phyloP scores from a whole-genome alignment of 108 stramenopile genomes.

The Nitzschia putrida region DNA sequence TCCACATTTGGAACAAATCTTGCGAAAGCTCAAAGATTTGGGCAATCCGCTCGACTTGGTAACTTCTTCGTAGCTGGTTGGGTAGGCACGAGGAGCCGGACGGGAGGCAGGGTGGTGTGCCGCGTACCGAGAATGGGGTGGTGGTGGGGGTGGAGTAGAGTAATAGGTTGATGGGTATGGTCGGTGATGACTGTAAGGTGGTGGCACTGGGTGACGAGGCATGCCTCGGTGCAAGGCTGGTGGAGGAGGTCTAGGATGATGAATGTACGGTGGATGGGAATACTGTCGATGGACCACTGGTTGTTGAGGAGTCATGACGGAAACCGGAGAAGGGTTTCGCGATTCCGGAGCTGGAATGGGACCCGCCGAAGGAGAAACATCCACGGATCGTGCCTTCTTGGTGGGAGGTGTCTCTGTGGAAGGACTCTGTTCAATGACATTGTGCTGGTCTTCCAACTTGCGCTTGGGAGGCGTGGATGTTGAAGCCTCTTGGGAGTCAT shows the following conservation, averaged over 20 bases:
- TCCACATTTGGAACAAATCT: conserved; percentile 79
- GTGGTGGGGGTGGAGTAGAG: conserved; percentile 3
- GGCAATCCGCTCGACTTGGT: conserved; percentile 52
- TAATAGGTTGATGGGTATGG: conserved; percentile 3
- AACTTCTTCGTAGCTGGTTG: conserved; percentile 36
- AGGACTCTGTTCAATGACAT: no score
- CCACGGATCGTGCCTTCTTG: no score
- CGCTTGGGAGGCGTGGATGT: no score
- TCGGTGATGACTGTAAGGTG: conserved; percentile 7
- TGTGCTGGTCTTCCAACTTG: no score
- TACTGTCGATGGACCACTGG: background rate
- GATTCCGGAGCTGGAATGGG: conserved; percentile 10
- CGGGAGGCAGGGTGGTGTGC: conserved; percentile 1
- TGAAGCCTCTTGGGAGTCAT: background rate
- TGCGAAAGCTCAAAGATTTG: conserved; percentile 72
- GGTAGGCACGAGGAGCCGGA: conserved; percentile 3
- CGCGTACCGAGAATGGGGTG: conserved; percentile 1
- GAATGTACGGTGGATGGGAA: background rate
- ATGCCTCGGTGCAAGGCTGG: background rate
- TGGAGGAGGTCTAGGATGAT: background rate
- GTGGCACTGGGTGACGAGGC: background rate
- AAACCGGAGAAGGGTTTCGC: conserved; percentile 16
- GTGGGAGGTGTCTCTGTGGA: no score
- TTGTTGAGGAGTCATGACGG: conserved; percentile 13
- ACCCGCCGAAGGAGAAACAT: no score